Evolutionary conservation across 805 yeast genomes (phyloP), one percentile per base, ranked within the genome.

Genomic region (Metschnikowia noctiluminum): DNA sequence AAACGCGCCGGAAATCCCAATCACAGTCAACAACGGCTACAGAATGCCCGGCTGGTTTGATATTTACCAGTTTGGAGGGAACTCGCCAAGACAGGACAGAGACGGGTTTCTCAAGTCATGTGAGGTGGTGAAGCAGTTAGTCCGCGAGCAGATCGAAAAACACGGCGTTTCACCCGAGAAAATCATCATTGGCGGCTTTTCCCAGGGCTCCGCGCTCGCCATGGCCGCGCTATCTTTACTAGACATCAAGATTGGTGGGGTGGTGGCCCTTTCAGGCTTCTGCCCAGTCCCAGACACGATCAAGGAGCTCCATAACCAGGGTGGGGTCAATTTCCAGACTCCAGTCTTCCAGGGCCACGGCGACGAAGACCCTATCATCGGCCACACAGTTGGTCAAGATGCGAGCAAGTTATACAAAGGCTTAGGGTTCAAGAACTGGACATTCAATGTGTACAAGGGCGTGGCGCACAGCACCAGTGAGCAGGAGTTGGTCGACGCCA

Each of bases 281-380:
- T 69, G 81, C 50, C 76, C 81, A 3, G 66, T 74, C 35, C 42
- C 49, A 10, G 55, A 55, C 13, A 46, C 56, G 6, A 35, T 62
- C 3, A 51, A 50, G 16, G 58, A 57, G 36, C 41, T 35, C 15
- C 28, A 38, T 12, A 64, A 68, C n/a, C 60, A 62, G 7, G 45
- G 40, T 9, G 60, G 61, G 15, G 56, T 60, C 32, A 89, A 89
- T 62, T 61, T 67, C 13, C 68, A 73, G 7, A 87, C 96, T 0
- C 96, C 96, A 0, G 71, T 89, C 7, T 89, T 90, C 70, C 87
- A 88, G 57, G 96, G 94, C 7, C 97, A 92, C 65, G 98, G 99
- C 31, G 81, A 82, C 6, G 66, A 62, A 2, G 98, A 92, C 62
- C 86, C 85, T 0, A 71, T 91, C 3, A 79, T 92, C 10, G 59